Conservation (phyloP, 306 rosid species). For the Castanopsis chinensis region DNA sequence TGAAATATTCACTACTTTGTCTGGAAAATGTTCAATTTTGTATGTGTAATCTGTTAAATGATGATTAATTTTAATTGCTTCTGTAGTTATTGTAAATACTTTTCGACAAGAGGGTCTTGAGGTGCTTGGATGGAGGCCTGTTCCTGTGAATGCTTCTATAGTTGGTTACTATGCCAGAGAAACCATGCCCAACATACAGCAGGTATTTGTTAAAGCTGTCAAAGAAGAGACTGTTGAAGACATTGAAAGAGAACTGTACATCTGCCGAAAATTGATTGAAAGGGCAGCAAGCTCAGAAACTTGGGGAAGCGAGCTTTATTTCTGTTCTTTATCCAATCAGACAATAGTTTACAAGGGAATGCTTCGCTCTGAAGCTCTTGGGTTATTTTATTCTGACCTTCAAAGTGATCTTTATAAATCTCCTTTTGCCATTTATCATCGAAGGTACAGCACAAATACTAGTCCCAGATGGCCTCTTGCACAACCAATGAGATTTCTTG, state of each 20-base stretch:
- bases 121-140: conserved; percentile 99
- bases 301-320: conserved; percentile 96
- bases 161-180: conserved; percentile 94
- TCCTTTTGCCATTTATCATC: conserved; percentile 95
- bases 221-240: conserved; percentile 92
- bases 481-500: conserved; percentile 98
- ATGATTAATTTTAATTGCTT: conserved; percentile 36
- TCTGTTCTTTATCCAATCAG: conserved; percentile 97
- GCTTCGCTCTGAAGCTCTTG: conserved; percentile 99
- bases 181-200: conserved; percentile 93
- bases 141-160: conserved; percentile 83
- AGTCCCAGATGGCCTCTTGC: conserved; percentile 99
- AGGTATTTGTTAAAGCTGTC: conserved; percentile 83
- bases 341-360: conserved; percentile 98
- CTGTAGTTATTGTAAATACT: conserved; percentile 72
- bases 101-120: conserved; percentile 97
- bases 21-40: background rate
- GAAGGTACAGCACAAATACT: conserved; percentile 98
- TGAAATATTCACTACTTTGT: background rate
- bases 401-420: conserved; percentile 81
- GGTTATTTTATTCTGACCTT: conserved; percentile 88
- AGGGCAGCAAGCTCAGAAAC: conserved; percentile 73
- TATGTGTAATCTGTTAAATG: conserved; percentile 26
- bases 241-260: conserved; percentile 93
- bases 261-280: conserved; percentile 94